Evolutionary conservation across 78 protist genomes (phyloP).

Genomic region (Bodo saltans): DNA sequence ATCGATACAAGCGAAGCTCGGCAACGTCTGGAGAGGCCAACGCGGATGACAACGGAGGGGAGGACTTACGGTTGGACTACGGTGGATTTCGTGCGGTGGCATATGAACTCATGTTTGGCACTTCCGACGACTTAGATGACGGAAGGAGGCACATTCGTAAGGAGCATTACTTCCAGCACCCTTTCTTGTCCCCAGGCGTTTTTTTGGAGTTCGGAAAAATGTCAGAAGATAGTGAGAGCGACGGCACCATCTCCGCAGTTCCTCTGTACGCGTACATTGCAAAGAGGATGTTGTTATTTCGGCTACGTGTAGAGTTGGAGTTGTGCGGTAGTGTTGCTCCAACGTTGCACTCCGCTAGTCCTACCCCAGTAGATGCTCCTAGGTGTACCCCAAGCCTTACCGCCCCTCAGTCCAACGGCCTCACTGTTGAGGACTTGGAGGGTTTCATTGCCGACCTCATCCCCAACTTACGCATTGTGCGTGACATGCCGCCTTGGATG

Average conservation of each 20-base stretch:
- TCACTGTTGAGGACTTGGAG: constrained; percentile 25
- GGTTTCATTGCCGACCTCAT: background rate
- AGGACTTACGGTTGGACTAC: too few species aligned
- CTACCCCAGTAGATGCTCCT: background rate
- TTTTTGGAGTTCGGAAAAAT: background rate
- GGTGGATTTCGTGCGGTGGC: too few species aligned
- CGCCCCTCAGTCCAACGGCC: background rate
- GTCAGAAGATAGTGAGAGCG: too few species aligned
- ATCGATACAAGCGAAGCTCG: too few species aligned
- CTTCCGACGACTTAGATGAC: too few species aligned
- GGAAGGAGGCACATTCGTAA: too few species aligned
- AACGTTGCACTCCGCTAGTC: background rate
- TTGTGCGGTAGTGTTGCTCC: background rate
- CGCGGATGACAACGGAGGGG: too few species aligned
- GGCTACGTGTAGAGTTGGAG: background rate
- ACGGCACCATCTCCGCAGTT: background rate
- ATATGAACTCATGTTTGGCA: too few species aligned
- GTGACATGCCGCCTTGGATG: background rate
- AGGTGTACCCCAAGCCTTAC: background rate
- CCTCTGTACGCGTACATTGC: background rate
- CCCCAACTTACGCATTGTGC: background rate
- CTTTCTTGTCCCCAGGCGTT: background rate
- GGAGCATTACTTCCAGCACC: background rate
- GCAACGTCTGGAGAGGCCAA: too few species aligned
- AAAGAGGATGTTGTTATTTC: background rate